Conservation (phyloP, 1,139 yeast genomes). For the Yamadazyma diospyri region DNA sequence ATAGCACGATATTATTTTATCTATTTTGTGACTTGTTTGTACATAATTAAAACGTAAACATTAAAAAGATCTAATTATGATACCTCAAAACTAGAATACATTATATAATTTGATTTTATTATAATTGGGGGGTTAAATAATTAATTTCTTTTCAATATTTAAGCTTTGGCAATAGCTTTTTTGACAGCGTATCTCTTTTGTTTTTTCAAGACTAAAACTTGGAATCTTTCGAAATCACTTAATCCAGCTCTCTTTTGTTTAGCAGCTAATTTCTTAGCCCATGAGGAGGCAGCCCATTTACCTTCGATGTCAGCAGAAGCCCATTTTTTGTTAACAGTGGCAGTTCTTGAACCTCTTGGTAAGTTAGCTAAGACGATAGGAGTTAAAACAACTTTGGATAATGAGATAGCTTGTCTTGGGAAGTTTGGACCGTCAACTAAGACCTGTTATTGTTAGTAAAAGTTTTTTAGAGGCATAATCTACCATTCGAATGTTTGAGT, state of each 20-base stretch:
- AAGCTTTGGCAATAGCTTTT: slow-evolving; percentile 82
- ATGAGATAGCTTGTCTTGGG: slow-evolving; percentile 87
- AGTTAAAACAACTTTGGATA: slow-evolving; percentile 81
- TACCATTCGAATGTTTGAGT: too few species aligned
- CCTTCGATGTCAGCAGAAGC: slow-evolving; percentile 82
- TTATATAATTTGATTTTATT: slow-evolving; percentile 15
- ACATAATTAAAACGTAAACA: slow-evolving; percentile 26
- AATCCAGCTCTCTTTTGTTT: slow-evolving; percentile 90
- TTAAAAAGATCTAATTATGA: slow-evolving; percentile 31
- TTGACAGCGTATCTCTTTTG: slow-evolving; percentile 94
- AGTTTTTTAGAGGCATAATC: too few species aligned
- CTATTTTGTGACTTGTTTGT: slow-evolving; percentile 15
- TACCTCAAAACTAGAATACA: slow-evolving; percentile 35
- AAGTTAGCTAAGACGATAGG: slow-evolving; percentile 80
- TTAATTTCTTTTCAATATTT: slow-evolving; percentile 28
- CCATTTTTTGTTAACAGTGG: slow-evolving; percentile 89
- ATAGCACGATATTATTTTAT: slow-evolving; percentile 16
- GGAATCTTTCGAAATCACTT: slow-evolving; percentile 99
- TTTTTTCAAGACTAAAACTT: slow-evolving; percentile 94
- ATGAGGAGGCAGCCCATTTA: slow-evolving; percentile 89
- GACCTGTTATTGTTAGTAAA: slow-evolving; percentile 51
- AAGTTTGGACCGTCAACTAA: slow-evolving; percentile 96
- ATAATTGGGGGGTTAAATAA: slow-evolving; percentile 7
- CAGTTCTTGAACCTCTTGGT: slow-evolving; percentile 94
- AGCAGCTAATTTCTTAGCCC: slow-evolving; percentile 98